These are phyloP conservation scores for Gaeumannomyces tritici DNA, from an alignment of 2,329 filamentous ascomycete species.

Conservation along the genomic window DNA sequence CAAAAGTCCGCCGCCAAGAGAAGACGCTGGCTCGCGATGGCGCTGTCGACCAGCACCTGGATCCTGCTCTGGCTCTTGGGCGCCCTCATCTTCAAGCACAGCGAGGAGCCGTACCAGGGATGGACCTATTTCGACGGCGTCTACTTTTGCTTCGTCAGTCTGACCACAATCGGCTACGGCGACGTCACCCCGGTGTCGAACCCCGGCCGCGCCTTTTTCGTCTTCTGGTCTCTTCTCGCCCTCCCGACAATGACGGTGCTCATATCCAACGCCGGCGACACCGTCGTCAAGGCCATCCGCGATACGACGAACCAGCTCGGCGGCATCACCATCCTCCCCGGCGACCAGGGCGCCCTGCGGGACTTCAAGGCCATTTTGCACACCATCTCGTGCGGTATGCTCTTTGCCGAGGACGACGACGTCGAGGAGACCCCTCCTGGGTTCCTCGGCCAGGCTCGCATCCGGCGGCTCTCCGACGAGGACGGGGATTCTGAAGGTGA, in stretches of 20 bases:
- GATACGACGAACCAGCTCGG: conserved; percentile 47
- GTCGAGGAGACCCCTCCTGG: conserved; percentile 29
- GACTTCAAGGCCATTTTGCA: conserved; percentile 34
- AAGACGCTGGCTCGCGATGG: conserved; percentile 66
- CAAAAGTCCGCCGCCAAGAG: conserved; percentile 55
- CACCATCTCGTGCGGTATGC: conserved; percentile 29
- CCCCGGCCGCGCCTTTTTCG: conserved; percentile 74
- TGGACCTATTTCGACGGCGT: conserved; percentile 74
- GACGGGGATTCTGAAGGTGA: conserved; percentile 11
- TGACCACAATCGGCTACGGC: conserved; percentile 83
- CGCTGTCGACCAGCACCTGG: conserved; percentile 59
- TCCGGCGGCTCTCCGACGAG: conserved; percentile 9
- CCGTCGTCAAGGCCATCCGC: conserved; percentile 56
- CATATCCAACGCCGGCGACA: conserved; percentile 76
- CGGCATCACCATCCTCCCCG: conserved; percentile 51
- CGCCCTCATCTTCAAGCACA: conserved; percentile 58
- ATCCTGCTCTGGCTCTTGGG: conserved; percentile 71
- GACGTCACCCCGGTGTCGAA: conserved; percentile 71
- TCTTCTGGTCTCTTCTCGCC: conserved; percentile 84
- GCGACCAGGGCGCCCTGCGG: conserved; percentile 37
- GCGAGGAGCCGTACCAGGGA: conserved; percentile 41
- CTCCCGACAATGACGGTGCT: conserved; percentile 83
- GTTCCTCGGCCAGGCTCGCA: conserved; percentile 26
- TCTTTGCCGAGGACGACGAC: conserved; percentile 24
- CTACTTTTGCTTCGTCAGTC: conserved; percentile 77